Evolutionary conservation across 495 filamentous ascomycete genomes (phyloP).

Genomic region (Baudoinia panamericana): DNA sequence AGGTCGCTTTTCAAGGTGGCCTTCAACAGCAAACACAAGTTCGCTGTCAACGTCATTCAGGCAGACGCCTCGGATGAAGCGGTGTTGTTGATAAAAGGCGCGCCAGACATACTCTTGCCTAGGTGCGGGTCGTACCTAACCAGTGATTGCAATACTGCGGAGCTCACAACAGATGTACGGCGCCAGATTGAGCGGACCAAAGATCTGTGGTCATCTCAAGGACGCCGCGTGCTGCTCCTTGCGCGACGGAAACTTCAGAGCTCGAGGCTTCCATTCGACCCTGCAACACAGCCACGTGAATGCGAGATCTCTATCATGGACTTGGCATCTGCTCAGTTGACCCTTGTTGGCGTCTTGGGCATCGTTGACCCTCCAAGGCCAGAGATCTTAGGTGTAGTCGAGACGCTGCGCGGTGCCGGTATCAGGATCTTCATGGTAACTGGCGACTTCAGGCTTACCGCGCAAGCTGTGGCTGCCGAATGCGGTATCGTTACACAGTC

Average conservation of each 20-base stretch:
- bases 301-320: constrained; percentile 42
- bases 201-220: constrained; percentile 48
- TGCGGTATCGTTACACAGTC: constrained; percentile 50
- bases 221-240: constrained; percentile 50
- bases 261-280: constrained; percentile 25
- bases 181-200: constrained; percentile 40
- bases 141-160: constrained; percentile 34
- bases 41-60: constrained; percentile 39
- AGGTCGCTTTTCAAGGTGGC: constrained; percentile 50
- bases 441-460: constrained; percentile 60
- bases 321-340: constrained; percentile 38
- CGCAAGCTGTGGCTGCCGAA: constrained; percentile 51
- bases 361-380: constrained; percentile 54
- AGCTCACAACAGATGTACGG: constrained; percentile 31
- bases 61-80: constrained; percentile 18
- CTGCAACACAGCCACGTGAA: constrained; percentile 17
- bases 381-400: constrained; percentile 49
- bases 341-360: constrained; percentile 49
- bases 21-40: constrained; percentile 73
- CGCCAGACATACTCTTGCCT: constrained; percentile 48
- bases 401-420: constrained; percentile 44
- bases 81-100: constrained; percentile 50
- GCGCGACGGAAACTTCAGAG: constrained; percentile 38
- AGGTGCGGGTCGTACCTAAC: constrained; percentile 40
- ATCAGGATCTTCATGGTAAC: constrained; percentile 63